Evolutionary conservation across 192 early-diverging fungal species (phyloP).

Genomic region (Thamnidium elegans): DNA sequence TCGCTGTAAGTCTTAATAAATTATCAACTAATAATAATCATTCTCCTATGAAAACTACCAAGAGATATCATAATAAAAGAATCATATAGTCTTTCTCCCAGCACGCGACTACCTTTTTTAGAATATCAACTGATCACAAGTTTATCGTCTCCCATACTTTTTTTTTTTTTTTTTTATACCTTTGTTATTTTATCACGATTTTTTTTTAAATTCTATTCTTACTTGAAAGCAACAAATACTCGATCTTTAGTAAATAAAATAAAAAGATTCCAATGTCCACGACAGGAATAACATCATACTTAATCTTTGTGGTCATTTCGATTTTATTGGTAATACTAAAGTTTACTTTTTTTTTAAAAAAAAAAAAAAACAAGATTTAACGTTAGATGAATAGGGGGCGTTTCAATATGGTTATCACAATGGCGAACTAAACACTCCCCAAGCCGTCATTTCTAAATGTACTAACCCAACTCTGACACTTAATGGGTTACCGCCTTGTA

Average conservation of each 20-base stretch:
- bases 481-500: slow-evolving; percentile 55
- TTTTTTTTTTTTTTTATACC: neutral
- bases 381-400: slow-evolving; percentile 27
- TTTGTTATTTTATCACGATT: neutral
- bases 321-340: slow-evolving; percentile 8
- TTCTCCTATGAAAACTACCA: no score
- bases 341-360: neutral
- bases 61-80: neutral
- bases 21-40: neutral
- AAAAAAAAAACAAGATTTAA: neutral
- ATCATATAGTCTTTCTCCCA: slow-evolving; percentile 1
- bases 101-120: neutral
- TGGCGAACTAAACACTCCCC: slow-evolving; percentile 59
- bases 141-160: neutral
- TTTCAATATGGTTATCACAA: slow-evolving; percentile 63
- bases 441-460: slow-evolving; percentile 50
- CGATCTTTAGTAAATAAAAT: neutral
- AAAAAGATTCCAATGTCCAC: neutral
- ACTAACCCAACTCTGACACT: neutral
- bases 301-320: slow-evolving; percentile 3
- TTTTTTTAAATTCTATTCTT: neutral
- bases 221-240: neutral
- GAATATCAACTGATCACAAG: neutral
- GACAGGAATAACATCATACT: neutral
- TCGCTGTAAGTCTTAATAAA: slow-evolving; percentile 19